phyloP scores from a whole-genome alignment of 2,329 filamentous ascomycete species.

The Aureobasidium sp. region DNA sequence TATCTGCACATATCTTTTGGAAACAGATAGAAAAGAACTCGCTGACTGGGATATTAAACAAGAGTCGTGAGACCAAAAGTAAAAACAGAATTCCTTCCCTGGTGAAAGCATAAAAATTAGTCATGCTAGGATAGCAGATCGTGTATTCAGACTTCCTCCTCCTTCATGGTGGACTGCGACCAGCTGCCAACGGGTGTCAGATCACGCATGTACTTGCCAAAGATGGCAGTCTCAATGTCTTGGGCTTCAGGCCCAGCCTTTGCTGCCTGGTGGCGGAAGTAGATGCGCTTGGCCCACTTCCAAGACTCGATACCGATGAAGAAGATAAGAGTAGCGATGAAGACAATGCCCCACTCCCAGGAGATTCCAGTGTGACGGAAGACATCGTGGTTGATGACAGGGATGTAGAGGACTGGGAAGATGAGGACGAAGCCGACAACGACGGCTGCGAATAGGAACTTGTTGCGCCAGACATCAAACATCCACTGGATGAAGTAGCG shows the following conservation, averaged over 20 bases:
- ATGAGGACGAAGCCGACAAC: conserved; percentile 38
- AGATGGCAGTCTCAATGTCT: conserved; percentile 17
- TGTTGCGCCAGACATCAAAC: conserved; percentile 60
- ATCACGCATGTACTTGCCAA: conserved; percentile 15
- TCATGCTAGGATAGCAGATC: neutral
- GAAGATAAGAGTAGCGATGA: conserved; percentile 53
- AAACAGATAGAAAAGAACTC: neutral
- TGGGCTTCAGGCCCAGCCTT: conserved; percentile 7
- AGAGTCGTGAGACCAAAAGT: neutral
- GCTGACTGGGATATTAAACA: conserved; percentile 1
- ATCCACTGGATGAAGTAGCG: conserved; percentile 59
- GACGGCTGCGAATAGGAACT: conserved; percentile 48
- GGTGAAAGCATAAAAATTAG: neutral
- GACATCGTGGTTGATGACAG: conserved; percentile 55
- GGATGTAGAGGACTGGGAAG: conserved; percentile 53
- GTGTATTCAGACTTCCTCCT: neutral
- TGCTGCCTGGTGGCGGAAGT: conserved; percentile 32
- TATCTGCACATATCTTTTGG: neutral
- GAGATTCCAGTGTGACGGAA: conserved; percentile 58
- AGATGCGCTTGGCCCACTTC: conserved; percentile 59
- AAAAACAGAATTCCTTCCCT: neutral
- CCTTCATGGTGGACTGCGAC: neutral
- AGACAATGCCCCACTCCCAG: conserved; percentile 64
- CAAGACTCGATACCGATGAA: conserved; percentile 56
- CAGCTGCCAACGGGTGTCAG: conserved; percentile 2